Evolutionary conservation across 2,329 filamentous ascomycete genomes (phyloP).

Genomic region (Dactylellina parvicollis): DNA sequence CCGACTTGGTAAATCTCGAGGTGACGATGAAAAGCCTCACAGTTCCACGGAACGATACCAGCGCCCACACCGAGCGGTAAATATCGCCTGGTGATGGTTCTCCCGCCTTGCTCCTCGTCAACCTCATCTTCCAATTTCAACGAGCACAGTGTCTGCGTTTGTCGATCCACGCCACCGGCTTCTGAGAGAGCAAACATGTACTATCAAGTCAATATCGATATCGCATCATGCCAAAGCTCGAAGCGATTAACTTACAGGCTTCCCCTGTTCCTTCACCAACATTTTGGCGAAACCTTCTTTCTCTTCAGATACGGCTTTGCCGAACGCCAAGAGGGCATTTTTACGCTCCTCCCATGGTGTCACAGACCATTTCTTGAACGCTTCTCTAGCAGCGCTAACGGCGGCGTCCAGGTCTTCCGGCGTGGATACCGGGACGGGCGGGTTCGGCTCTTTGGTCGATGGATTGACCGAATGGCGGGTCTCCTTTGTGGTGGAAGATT

Average conservation of each 20-base stretch:
- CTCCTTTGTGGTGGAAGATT: constrained; percentile 63
- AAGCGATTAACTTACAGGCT: constrained; percentile 61
- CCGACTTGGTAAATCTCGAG: too few species aligned
- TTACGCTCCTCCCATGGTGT: constrained; percentile 64
- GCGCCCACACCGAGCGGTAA: constrained; percentile 66
- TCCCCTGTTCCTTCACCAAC: constrained; percentile 66
- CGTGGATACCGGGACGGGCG: constrained; percentile 66
- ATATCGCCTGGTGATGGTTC: constrained; percentile 63
- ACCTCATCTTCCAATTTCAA: constrained; percentile 64
- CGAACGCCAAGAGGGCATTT: constrained; percentile 62
- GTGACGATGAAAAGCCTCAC: too few species aligned
- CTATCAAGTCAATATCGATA: neutral
- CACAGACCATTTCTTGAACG: constrained; percentile 65
- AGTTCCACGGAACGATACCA: constrained; percentile 72
- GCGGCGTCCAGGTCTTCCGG: constrained; percentile 66
- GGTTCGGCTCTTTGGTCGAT: constrained; percentile 65
- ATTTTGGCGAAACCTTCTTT: constrained; percentile 64
- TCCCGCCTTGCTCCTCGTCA: constrained; percentile 64
- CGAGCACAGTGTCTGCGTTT: constrained; percentile 56
- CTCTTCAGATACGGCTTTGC: constrained; percentile 62
- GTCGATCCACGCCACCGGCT: neutral
- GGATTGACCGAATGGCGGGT: constrained; percentile 67
- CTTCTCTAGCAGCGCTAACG: constrained; percentile 64
- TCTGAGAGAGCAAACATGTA: constrained; percentile 17
- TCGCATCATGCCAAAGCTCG: neutral